Percentiles rank a stretch among this genome's conserved stretches.
Conservation (phyloP, 2,329 filamentous ascomycete genomes). For the Tolypocladium tropicale region DNA sequence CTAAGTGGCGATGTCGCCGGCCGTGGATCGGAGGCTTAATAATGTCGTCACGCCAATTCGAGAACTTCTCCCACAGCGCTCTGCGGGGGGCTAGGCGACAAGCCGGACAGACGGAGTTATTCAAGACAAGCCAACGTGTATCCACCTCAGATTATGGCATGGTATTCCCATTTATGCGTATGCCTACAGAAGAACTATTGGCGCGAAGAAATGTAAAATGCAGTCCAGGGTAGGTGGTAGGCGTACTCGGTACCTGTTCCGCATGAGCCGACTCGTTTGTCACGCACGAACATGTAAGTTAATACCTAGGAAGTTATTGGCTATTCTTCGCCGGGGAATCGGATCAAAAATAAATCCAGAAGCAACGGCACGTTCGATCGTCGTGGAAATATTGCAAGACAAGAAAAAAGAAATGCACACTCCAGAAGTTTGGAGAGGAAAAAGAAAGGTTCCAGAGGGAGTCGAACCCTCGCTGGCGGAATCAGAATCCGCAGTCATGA, state of each 20-base stretch:
- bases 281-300: no score
- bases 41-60: constrained; percentile 2
- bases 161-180: background rate
- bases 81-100: no score
- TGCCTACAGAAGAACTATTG: background rate
- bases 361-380: background rate
- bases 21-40: constrained; percentile 8
- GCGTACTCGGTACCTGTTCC: no score
- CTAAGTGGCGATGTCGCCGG: constrained; percentile 2
- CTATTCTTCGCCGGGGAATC: no score
- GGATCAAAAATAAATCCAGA: no score
- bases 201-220: background rate
- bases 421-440: background rate
- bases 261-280: no score
- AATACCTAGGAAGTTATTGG: no score
- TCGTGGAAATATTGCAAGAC: background rate
- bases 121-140: no score
- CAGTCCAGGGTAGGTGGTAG: background rate
- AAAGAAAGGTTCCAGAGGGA: constrained; percentile 22
- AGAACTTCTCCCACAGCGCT: no score
- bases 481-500: constrained; percentile 26
- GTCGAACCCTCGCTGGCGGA: constrained; percentile 27
- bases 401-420: background rate
- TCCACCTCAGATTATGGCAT: no score
- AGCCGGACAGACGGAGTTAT: no score